Conservation (phyloP, 208 protist species). For the Naegleria lovaniensis region DNA sequence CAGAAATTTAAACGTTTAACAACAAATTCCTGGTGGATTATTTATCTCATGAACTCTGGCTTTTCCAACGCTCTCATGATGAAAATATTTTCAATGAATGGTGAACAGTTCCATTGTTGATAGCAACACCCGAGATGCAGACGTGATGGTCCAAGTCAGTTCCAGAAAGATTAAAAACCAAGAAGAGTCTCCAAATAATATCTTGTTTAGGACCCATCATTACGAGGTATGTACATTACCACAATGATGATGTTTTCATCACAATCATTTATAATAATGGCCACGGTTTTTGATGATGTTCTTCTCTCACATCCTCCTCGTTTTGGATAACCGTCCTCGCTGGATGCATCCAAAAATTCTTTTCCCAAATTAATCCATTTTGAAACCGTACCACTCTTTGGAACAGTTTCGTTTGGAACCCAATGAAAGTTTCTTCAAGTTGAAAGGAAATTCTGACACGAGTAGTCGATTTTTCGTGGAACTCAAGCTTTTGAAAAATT, state of each 20-base stretch:
- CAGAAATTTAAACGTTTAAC: no score
- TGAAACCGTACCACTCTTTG: background rate
- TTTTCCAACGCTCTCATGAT: no score
- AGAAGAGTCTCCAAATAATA: slow-evolving; percentile 9
- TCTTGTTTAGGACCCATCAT: slow-evolving; percentile 20
- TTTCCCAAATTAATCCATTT: background rate
- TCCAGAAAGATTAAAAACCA: slow-evolving; percentile 25
- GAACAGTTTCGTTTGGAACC: background rate
- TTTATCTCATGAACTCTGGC: no score
- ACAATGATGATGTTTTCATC: no score
- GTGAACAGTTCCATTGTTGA: background rate
- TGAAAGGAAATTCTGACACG: background rate
- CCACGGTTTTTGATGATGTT: background rate
- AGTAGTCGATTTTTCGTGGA: slow-evolving; percentile 13
- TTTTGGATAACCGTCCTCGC: background rate
- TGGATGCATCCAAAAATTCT: background rate
- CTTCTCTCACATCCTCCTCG: no score
- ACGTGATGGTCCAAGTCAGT: background rate
- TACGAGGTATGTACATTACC: slow-evolving; percentile 28
- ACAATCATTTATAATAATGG: no score
- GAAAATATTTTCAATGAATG: no score
- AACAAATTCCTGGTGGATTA: background rate
- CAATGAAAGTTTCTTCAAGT: background rate
- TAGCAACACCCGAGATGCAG: background rate
- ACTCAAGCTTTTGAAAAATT: slow-evolving; percentile 16